Evolutionary conservation across 2,329 filamentous ascomycete species (phyloP).

Genomic region (Nemania serpens): DNA sequence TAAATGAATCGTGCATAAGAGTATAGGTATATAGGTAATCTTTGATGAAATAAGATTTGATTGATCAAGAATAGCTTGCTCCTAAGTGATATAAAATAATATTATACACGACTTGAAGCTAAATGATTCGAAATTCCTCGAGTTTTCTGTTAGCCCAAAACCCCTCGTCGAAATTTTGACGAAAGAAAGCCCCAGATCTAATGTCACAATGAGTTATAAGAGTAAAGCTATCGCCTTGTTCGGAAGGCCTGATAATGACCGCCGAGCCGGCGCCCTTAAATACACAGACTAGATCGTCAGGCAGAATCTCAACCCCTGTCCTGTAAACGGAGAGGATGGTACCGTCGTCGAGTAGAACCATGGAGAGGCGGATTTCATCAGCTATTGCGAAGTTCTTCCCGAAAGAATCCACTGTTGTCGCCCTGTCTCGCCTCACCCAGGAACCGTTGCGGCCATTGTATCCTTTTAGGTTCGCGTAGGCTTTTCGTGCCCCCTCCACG

Average conservation of each 20-base stretch:
- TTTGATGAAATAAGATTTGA: too few relatives aligned
- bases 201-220: conserved; percentile 20
- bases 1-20: too few relatives aligned
- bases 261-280: conserved; percentile 23
- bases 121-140: conserved; percentile 25
- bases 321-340: conserved; percentile 15
- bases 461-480: conserved; percentile 10
- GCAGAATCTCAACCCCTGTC: background rate
- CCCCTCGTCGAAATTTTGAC: conserved; percentile 17
- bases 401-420: conserved; percentile 2
- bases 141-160: conserved; percentile 28
- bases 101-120: background rate
- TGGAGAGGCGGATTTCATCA: background rate
- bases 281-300: conserved; percentile 28
- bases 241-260: conserved; percentile 21
- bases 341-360: conserved; percentile 28
- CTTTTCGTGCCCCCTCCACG: background rate
- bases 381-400: conserved; percentile 14
- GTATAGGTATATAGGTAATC: too few relatives aligned
- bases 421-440: background rate
- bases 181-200: conserved; percentile 20
- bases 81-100: too few relatives aligned
- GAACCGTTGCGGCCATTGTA: background rate
- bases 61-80: too few relatives aligned
- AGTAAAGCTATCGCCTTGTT: conserved; percentile 16